Conservation (phyloP, 2,329 filamentous ascomycete genomes). For the Colletotrichum acutatum region DNA sequence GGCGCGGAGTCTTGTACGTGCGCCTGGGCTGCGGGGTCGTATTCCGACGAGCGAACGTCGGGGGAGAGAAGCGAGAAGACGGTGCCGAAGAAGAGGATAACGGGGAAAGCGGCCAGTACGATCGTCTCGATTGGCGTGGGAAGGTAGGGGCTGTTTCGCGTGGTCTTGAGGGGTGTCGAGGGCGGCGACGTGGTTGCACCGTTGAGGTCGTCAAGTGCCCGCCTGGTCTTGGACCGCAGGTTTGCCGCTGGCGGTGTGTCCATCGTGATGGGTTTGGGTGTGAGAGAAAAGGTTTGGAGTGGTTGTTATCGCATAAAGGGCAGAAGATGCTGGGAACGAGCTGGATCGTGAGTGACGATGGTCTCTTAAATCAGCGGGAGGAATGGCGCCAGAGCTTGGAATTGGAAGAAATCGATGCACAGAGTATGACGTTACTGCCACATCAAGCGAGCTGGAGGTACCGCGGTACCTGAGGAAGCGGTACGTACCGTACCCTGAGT, state of each 20-base stretch:
- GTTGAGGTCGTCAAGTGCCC: constrained; percentile 34
- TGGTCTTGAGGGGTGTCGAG: constrained; percentile 34
- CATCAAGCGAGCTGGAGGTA: neutral
- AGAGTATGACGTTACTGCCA: constrained; percentile 32
- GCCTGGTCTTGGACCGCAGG: constrained; percentile 34
- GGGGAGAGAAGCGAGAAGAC: constrained; percentile 84
- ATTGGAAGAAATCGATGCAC: constrained; percentile 29
- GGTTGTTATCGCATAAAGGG: constrained; percentile 27
- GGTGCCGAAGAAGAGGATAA: constrained; percentile 82
- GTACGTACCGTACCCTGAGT: constrained; percentile 21
- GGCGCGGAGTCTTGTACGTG: constrained; percentile 71
- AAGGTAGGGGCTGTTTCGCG: constrained; percentile 67
- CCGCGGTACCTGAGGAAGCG: neutral
- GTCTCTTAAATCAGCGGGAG: constrained; percentile 10
- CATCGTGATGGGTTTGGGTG: constrained; percentile 11
- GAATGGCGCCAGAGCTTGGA: constrained; percentile 16
- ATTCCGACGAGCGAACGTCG: constrained; percentile 70
- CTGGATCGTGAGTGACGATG: neutral
- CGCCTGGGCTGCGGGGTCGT: constrained; percentile 71
- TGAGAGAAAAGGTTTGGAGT: neutral
- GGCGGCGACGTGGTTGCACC: constrained; percentile 22
- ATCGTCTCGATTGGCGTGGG: constrained; percentile 76
- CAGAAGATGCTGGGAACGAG: neutral
- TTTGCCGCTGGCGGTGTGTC: constrained; percentile 34
- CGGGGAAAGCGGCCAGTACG: constrained; percentile 78